phyloP scores from a whole-genome alignment of 2,329 filamentous ascomycete genomes.

The Claviceps monticola region DNA sequence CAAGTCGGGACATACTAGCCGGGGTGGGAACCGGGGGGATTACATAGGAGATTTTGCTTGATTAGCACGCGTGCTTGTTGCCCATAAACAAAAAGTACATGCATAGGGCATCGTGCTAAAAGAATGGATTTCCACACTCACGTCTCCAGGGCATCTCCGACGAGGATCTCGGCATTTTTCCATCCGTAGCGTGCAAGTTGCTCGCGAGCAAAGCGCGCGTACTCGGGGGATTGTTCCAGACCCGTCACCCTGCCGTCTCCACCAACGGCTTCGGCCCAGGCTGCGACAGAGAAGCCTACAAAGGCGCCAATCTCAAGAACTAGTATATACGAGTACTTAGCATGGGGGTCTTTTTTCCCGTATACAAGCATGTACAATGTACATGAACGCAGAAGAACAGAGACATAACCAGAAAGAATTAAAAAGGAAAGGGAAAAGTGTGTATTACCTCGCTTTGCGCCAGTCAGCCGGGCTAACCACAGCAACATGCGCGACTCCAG shows the following conservation, averaged over 20 bases:
- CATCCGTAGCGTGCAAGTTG: not conserved
- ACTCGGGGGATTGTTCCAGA: constrained; percentile 2
- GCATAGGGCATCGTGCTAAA: no score
- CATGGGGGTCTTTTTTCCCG: no score
- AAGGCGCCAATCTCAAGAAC: constrained; percentile 3
- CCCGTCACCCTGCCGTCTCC: constrained; percentile 1
- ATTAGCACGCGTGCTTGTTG: no score
- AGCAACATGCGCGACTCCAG: constrained; percentile 6
- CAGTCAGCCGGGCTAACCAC: constrained; percentile 2
- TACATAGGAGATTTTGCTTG: no score
- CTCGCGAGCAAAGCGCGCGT: not conserved
- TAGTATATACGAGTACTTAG: not conserved
- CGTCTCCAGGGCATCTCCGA: not conserved
- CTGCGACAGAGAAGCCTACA: constrained; percentile 4
- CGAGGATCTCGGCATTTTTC: not conserved
- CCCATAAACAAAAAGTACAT: not conserved
- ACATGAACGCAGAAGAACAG: no score
- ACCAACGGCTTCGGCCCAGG: constrained; percentile 2
- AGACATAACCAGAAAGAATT: not conserved
- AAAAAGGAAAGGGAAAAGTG: not conserved
- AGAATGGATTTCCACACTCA: not conserved
- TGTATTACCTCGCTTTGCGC: not conserved
- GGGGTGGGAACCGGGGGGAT: not conserved
- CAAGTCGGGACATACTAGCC: constrained; percentile 18
- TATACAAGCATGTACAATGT: no score